Base-by-base conservation (phyloP, 2,329 filamentous ascomycete species). In the Truncatella angustata region DNA sequence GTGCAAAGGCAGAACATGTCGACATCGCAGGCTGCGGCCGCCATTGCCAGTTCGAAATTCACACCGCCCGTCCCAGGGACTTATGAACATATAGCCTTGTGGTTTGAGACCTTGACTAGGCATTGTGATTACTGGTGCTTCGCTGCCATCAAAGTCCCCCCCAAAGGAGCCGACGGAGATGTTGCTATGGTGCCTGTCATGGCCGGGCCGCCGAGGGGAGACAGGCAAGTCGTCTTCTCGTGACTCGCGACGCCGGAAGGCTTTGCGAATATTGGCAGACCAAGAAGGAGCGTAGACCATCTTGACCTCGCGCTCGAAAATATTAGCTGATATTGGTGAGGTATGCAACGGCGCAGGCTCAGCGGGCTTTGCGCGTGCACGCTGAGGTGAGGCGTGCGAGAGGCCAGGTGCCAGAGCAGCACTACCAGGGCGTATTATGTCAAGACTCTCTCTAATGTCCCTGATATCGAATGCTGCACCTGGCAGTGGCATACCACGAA, bases 21-120 rank as follows among this genome's bases (percentile, higher is more conserved):
- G 85, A 69, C 88, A 92, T 66, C 84, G 85, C 12, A 95, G 71
- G 51, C 82, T 87, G 48, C 87, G 85, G 2, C 93, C 92, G 39
- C 82, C 86, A 51, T 84, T 79, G 34, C 88, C 87, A 0, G 91
- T 94, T 14, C 82, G 78, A 69, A 97, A 97, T 55, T 92, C 88
- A 71, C 93, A 97, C 37, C 81, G 81, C 14, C 90, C 89, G 55
- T 90, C 85, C 93, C 93, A 97, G 0, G 91, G 92, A 37, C 89
- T 94, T 18, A 77, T 73, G 65, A 97, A 97, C 1, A 84, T 81
- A 69, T 95, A 96, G 16, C 85, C 87, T 28, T 79, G 78, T 0
- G 84, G 76, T 50, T 74, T 80, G 55, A 77, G 72, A 16, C 72
- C 78, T 0, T 74, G 73, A 0, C 73, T 73, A 0, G 76, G 74